Evolutionary conservation across 1,139 yeast species (phyloP).

Genomic region (Diutina scorzettiae): DNA sequence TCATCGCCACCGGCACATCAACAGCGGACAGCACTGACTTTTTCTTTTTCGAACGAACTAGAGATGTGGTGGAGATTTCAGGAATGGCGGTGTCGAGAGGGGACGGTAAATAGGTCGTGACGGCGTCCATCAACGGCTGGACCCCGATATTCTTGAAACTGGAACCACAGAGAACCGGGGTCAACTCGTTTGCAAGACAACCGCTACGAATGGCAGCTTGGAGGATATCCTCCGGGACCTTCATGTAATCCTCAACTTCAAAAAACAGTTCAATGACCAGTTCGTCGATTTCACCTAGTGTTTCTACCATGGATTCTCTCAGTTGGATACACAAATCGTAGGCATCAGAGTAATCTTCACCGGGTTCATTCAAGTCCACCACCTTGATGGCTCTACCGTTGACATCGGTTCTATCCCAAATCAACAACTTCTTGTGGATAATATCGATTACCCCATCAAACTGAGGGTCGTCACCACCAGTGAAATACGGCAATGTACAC

Average conservation of each 20-base stretch:
- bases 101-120: constrained; percentile 67
- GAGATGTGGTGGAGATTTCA: constrained; percentile 25
- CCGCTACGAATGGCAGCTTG: constrained; percentile 49
- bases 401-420: constrained; percentile 42
- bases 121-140: constrained; percentile 83
- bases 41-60: constrained; percentile 8
- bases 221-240: constrained; percentile 40
- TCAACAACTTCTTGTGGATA: constrained; percentile 48
- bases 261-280: constrained; percentile 62
- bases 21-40: constrained; percentile 11
- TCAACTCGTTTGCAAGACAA: constrained; percentile 44
- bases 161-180: constrained; percentile 88
- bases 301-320: constrained; percentile 71
- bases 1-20: constrained; percentile 24
- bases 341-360: constrained; percentile 17
- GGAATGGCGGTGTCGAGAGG: constrained; percentile 60
- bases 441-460: constrained; percentile 83
- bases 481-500: constrained; percentile 71
- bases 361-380: constrained; percentile 14
- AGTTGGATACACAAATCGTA: constrained; percentile 41
- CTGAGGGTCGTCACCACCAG: constrained; percentile 21
- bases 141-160: constrained; percentile 89
- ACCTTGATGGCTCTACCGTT: constrained; percentile 50
- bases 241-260: constrained; percentile 58
- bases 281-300: constrained; percentile 76